Base-by-base conservation (phyloP, 306 rosid genomes). In the Corylus americana region DNA sequence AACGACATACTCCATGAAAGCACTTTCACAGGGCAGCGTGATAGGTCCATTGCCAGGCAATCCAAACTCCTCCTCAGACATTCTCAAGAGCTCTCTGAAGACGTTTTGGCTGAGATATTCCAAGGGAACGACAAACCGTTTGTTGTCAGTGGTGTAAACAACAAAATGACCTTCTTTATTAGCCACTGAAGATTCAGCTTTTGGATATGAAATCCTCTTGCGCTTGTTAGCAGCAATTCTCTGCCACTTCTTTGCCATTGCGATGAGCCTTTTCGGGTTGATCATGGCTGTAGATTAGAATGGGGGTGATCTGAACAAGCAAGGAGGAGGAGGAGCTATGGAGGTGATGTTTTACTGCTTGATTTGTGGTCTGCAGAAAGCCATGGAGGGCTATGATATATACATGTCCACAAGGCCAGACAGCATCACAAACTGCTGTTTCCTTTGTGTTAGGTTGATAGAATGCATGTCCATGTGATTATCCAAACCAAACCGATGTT, bases 31-130 rank as follows among this genome's bases (percentile, higher is more conserved):
- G 4, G 84, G 84, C 79, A 80, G 31, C n/a, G 54, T 80, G 54
- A 75, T 50, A 25, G 83, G 83, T 7, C 69, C 70, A 22, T 68
- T 55, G 7, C 61, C 8, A 27, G 83, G 79, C 47, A 80, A 58
- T 55, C 83, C 83, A n/a, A 80, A 74, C 83, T 80, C 83, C 57
- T 73, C 79, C 50, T 74, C 76, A 18, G 75, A 53, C 63, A 80
- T 16, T 53, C 44, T 74, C 4, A 80, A 71, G 14, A 74, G 55
- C 69, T 80, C 83, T n/a, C 29, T 42, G n/a, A 80, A 73, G n/a
- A 80, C 44, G n/a, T 18, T 48, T 14, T 29, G 54, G 11, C 47
- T 55, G 7, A 80, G 74, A 80, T 74, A 74, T 11, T 22, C 57
- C 79, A 80, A 55, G 10, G 83, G 83, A 25, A 80, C 59, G 51